phyloP scores from a whole-genome alignment of 1,139 yeast species.

The Zygoascus sp. region DNA sequence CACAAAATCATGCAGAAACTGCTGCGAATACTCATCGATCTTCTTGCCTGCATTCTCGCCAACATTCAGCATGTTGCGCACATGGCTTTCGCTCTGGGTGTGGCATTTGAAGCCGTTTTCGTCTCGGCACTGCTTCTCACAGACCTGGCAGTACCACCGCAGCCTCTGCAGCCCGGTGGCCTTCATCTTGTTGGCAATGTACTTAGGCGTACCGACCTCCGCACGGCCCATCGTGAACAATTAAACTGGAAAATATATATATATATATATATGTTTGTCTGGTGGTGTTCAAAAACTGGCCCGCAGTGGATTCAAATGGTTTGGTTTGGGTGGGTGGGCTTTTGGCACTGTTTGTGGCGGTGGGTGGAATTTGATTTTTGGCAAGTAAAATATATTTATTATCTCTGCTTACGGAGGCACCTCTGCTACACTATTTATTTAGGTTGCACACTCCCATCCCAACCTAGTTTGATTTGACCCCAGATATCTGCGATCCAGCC shows the following conservation, averaged over 20 bases:
- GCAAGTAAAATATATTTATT: too few relatives aligned
- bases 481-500: too few relatives aligned
- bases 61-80: conserved; percentile 45
- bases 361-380: too few relatives aligned
- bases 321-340: too few relatives aligned
- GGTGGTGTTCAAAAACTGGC: not conserved
- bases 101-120: conserved; percentile 94
- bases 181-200: conserved; percentile 71
- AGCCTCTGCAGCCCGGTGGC: conserved; percentile 82
- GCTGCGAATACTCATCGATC: conserved; percentile 55
- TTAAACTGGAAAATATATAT: too few relatives aligned
- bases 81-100: conserved; percentile 70
- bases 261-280: too few relatives aligned
- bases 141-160: conserved; percentile 84
- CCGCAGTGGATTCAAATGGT: not conserved
- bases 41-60: conserved; percentile 45
- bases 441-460: too few relatives aligned
- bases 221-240: conserved; percentile 57
- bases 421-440: too few relatives aligned
- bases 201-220: conserved; percentile 79
- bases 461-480: too few relatives aligned
- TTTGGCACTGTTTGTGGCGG: too few relatives aligned
- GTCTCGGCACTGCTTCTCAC: conserved; percentile 91
- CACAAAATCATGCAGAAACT: conserved; percentile 65
- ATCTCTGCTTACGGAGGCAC: too few relatives aligned